Evolutionary conservation across 2,329 filamentous ascomycete species (phyloP).

Genomic region (Sarocladium oryzae): DNA sequence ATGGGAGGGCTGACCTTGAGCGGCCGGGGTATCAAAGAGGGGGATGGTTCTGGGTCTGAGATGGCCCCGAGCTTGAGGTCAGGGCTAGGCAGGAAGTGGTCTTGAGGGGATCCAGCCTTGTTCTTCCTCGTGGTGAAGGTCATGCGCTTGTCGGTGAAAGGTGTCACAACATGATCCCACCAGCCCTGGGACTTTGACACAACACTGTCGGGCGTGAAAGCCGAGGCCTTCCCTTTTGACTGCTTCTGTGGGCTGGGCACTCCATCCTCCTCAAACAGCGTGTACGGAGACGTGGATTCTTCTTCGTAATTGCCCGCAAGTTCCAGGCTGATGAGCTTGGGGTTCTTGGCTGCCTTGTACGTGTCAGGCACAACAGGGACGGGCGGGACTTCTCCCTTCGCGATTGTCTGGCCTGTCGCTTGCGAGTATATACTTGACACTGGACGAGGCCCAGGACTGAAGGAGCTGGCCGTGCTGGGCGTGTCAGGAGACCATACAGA

Average conservation of each 20-base stretch:
- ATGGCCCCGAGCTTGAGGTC: constrained; percentile 2
- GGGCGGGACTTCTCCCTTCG: constrained; percentile 42
- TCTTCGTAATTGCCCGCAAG: constrained; percentile 26
- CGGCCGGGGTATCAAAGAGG: not conserved
- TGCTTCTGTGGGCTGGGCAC: constrained; percentile 33
- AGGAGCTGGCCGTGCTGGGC: constrained; percentile 40
- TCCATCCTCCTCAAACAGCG: constrained; percentile 65
- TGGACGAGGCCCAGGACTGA: constrained; percentile 32
- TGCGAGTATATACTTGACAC: constrained; percentile 59
- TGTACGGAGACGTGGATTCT: constrained; percentile 52
- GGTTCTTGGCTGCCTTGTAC: constrained; percentile 28
- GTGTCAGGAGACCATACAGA: constrained; percentile 57
- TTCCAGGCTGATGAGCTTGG: constrained; percentile 31
- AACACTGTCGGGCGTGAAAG: constrained; percentile 40
- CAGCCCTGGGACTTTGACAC: constrained; percentile 59
- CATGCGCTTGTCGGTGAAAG: constrained; percentile 47
- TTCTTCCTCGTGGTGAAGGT: constrained; percentile 36
- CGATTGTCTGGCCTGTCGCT: constrained; percentile 25
- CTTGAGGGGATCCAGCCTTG: constrained; percentile 24
- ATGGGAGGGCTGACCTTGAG: constrained; percentile 25
- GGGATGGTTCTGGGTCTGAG: constrained; percentile 4
- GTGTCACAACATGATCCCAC: constrained; percentile 73
- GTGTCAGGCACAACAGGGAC: constrained; percentile 50
- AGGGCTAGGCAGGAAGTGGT: constrained; percentile 11
- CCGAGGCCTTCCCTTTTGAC: constrained; percentile 29